These are phyloP conservation scores for Dendrothele bispora DNA, from an alignment of 768 basidiomycete genomes.

Conservation along the genomic window DNA sequence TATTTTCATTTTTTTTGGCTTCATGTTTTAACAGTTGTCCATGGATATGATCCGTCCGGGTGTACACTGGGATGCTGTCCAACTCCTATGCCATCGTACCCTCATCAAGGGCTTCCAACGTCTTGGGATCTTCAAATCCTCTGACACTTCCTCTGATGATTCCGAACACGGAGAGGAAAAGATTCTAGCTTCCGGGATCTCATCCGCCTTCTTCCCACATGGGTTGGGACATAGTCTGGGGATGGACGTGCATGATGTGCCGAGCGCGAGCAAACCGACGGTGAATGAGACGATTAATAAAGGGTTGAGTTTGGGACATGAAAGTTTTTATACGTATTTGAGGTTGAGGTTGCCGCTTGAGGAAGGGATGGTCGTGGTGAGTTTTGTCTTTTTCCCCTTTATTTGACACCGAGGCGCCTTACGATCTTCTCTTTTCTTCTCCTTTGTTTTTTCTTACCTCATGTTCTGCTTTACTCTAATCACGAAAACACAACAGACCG, in stretches of 20 bases:
- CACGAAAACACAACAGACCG: too few species aligned
- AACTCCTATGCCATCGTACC: conserved; percentile 78
- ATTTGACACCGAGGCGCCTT: background rate
- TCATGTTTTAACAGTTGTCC: conserved; percentile 46
- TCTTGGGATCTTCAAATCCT: conserved; percentile 81
- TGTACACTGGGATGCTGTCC: conserved; percentile 89
- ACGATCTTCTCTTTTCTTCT: background rate
- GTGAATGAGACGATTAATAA: conserved; percentile 50
- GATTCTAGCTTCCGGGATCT: conserved; percentile 75
- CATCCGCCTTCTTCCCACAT: conserved; percentile 91
- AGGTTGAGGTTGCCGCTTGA: conserved; percentile 74
- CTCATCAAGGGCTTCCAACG: conserved; percentile 81
- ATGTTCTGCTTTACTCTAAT: too few species aligned
- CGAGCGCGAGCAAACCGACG: conserved; percentile 74
- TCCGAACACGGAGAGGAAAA: conserved; percentile 59
- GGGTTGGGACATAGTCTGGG: conserved; percentile 91
- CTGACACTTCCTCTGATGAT: conserved; percentile 34
- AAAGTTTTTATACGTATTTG: conserved; percentile 77
- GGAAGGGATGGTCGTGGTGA: conserved; percentile 82
- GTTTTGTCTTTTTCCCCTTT: conserved; percentile 25
- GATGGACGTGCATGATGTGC: conserved; percentile 92
- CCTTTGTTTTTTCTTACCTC: conserved; percentile 5
- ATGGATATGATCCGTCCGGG: conserved; percentile 72
- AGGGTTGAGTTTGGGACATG: conserved; percentile 40
- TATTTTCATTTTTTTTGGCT: background rate